phyloP scores from a whole-genome alignment of 2,329 filamentous ascomycete genomes.

The Claviceps humidiphila region DNA sequence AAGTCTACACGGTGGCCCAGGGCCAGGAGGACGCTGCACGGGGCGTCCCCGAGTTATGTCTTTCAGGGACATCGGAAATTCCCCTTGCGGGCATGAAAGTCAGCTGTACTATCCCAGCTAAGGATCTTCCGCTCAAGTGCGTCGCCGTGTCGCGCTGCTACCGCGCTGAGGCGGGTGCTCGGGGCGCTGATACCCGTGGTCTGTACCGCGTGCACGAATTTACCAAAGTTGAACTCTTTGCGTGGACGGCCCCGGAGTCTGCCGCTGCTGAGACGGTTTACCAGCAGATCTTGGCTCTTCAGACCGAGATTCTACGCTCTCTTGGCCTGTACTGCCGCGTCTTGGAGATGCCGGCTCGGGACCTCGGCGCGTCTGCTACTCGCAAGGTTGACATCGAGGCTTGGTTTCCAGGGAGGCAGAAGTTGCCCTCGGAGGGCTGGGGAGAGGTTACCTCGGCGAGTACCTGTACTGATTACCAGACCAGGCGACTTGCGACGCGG shows the following conservation, averaged over 20 bases:
- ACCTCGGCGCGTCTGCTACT: slow-evolving; percentile 77
- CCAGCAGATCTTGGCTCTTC: slow-evolving; percentile 74
- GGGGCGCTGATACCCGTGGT: slow-evolving; percentile 84
- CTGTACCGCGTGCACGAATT: slow-evolving; percentile 97
- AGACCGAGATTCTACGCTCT: slow-evolving; percentile 65
- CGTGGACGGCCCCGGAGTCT: slow-evolving; percentile 58
- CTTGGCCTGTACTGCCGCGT: slow-evolving; percentile 77
- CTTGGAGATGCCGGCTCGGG: slow-evolving; percentile 79
- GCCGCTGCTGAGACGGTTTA: slow-evolving; percentile 47
- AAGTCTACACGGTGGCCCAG: slow-evolving; percentile 73
- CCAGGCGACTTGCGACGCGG: slow-evolving; percentile 64
- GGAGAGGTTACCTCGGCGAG: slow-evolving; percentile 87
- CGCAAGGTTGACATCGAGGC: slow-evolving; percentile 91
- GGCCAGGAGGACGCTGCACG: slow-evolving; percentile 39
- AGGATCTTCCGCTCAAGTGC: slow-evolving; percentile 59
- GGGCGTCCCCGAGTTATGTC: slow-evolving; percentile 54
- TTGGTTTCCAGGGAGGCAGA: slow-evolving; percentile 70
- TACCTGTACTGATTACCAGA: slow-evolving; percentile 92
- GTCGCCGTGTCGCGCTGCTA: slow-evolving; percentile 88
- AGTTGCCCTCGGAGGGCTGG: slow-evolving; percentile 49
- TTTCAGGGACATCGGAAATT: slow-evolving; percentile 89
- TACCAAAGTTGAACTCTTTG: slow-evolving; percentile 96
- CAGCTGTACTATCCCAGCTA: slow-evolving; percentile 49
- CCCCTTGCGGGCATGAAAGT: slow-evolving; percentile 86
- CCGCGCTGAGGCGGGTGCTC: slow-evolving; percentile 82